Conservation (phyloP, 805 yeast genomes). For the Metschnikowia aberdeeniae region DNA sequence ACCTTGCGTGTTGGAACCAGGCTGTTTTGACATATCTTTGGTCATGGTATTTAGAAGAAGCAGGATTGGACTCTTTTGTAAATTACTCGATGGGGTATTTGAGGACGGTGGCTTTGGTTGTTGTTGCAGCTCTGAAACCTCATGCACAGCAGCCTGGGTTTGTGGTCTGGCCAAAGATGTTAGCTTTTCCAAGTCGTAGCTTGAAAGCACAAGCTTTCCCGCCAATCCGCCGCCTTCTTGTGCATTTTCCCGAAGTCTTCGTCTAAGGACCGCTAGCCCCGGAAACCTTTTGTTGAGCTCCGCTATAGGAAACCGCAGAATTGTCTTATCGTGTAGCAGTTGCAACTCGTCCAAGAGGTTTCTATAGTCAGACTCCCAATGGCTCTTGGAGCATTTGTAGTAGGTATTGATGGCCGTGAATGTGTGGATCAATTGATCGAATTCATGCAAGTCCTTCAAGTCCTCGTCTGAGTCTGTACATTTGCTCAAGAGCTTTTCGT, state of each 20-base stretch:
- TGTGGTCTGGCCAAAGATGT: neutral
- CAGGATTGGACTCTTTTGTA: too few species aligned
- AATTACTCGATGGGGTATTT: too few species aligned
- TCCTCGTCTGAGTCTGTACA: slow-evolving; percentile 1
- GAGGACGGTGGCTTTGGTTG: too few species aligned
- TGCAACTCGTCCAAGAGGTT: slow-evolving; percentile 18
- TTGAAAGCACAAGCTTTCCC: slow-evolving; percentile 13
- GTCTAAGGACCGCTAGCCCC: slow-evolving; percentile 25
- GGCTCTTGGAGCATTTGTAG: slow-evolving; percentile 19
- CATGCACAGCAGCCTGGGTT: too few species aligned
- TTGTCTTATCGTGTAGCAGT: slow-evolving; percentile 16
- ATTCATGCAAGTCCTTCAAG: slow-evolving; percentile 20
- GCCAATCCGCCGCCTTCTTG: slow-evolving; percentile 29
- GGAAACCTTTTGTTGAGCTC: slow-evolving; percentile 20
- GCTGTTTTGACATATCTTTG: too few species aligned
- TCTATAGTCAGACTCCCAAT: slow-evolving; percentile 13
- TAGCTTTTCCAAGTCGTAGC: slow-evolving; percentile 1
- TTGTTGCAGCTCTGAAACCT: too few species aligned
- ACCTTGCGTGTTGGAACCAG: too few species aligned
- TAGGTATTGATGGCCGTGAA: slow-evolving; percentile 24
- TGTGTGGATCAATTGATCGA: slow-evolving; percentile 26
- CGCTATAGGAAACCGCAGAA: slow-evolving; percentile 22
- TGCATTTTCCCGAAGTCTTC: slow-evolving; percentile 29
- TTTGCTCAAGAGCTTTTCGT: slow-evolving; percentile 2
- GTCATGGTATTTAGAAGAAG: too few species aligned